A percentile compares a stretch with the other conserved stretches of the same genome.
Evolutionary conservation across 2,329 filamentous ascomycete species (phyloP).

Genomic region (Neonectria hederae): DNA sequence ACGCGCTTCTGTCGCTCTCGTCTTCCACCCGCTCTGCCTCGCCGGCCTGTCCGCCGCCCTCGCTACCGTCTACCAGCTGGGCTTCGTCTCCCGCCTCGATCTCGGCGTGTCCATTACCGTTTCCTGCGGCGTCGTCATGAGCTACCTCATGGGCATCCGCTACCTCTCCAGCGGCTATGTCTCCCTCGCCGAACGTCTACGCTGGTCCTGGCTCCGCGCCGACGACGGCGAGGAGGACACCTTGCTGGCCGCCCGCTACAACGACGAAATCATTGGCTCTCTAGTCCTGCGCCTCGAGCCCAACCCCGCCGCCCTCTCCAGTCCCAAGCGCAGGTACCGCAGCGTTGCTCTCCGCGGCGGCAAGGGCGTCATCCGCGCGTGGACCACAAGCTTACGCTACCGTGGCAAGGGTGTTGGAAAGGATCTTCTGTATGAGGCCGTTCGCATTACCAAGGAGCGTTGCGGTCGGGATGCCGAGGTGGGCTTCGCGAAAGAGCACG

Average conservation of each 20-base stretch:
- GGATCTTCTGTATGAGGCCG: conserved; percentile 77
- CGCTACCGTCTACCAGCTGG: conserved; percentile 56
- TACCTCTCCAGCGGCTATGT: conserved; percentile 71
- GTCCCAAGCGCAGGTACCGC: conserved; percentile 51
- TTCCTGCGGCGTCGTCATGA: conserved; percentile 69
- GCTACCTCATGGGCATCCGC: conserved; percentile 69
- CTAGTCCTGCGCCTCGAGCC: conserved; percentile 73
- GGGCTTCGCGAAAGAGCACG: conserved; percentile 80
- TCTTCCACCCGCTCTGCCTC: conserved; percentile 69
- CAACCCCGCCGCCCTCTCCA: conserved; percentile 38
- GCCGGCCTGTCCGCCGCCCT: conserved; percentile 57
- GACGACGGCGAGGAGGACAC: conserved; percentile 60
- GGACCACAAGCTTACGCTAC: conserved; percentile 79
- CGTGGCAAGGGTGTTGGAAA: conserved; percentile 76
- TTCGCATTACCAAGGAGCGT: conserved; percentile 71
- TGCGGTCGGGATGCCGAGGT: conserved; percentile 74
- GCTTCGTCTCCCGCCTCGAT: conserved; percentile 59
- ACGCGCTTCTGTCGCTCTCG: conserved; percentile 68
- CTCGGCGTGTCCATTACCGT: conserved; percentile 66
- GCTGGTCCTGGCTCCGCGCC: conserved; percentile 67
- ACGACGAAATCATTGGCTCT: conserved; percentile 74
- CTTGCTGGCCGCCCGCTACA: conserved; percentile 73
- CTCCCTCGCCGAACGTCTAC: conserved; percentile 66
- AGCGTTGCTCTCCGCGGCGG: conserved; percentile 62
- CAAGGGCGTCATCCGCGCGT: conserved; percentile 78